A percentile compares a stretch with the other conserved stretches of the same genome.
These are phyloP conservation scores for Globisporangium spinosum DNA, from an alignment of 352 stramenopile species.

Conservation along the genomic window DNA sequence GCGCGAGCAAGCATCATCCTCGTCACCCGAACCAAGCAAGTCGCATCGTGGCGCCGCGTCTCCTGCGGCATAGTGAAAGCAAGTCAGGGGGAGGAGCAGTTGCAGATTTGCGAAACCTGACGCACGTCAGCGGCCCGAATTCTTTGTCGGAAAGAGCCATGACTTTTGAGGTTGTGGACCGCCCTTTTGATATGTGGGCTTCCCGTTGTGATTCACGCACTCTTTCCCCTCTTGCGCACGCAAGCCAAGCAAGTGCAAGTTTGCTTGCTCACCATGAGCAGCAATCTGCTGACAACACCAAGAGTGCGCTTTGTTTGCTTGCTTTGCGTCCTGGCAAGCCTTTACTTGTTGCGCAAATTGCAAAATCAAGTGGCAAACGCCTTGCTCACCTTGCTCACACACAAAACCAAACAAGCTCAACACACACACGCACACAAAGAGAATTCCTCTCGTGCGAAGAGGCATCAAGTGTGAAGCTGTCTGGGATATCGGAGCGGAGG, in stretches of 20 bases:
- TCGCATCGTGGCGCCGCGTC: not conserved
- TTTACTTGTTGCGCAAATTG: not conserved
- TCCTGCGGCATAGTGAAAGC: not conserved
- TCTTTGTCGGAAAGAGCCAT: not conserved
- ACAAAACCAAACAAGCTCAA: too few relatives aligned
- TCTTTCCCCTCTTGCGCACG: not conserved
- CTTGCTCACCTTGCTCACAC: not conserved
- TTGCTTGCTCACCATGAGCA: slow-evolving; percentile 1
- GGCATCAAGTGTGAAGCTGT: not conserved
- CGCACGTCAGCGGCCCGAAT: not conserved
- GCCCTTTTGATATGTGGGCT: not conserved
- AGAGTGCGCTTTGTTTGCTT: not conserved
- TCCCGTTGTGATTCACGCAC: not conserved
- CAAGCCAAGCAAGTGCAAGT: not conserved
- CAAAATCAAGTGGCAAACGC: not conserved
- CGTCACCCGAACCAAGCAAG: not conserved
- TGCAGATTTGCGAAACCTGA: not conserved
- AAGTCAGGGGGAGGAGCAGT: not conserved
- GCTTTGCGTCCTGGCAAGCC: not conserved
- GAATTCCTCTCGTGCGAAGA: not conserved
- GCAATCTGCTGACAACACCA: not conserved
- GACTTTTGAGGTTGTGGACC: not conserved
- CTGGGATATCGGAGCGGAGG: not conserved
- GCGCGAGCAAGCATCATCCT: not conserved
- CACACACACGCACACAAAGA: not conserved